Percentiles rank a stretch among this genome's conserved stretches.
Evolutionary conservation across 2,329 filamentous ascomycete species (phyloP).

Genomic region (Talaromyces pinophilus): DNA sequence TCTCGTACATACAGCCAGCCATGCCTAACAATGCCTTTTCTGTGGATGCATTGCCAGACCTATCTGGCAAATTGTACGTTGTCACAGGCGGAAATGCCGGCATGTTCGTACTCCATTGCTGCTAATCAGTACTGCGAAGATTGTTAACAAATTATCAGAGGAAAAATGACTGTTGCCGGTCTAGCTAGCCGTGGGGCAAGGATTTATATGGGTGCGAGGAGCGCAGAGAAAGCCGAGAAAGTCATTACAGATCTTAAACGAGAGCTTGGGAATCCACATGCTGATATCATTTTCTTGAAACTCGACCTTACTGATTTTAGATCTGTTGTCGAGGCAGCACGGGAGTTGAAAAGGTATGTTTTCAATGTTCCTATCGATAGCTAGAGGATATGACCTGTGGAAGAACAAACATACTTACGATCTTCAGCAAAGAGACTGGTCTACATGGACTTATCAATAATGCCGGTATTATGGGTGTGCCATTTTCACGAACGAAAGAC

Average conservation of each 20-base stretch:
- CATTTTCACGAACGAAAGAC: slow-evolving; percentile 38
- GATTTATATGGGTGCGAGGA: not conserved
- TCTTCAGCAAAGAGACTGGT: slow-evolving; percentile 33
- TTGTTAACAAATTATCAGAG: not conserved
- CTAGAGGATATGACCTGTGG: not conserved
- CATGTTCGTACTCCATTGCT: not conserved
- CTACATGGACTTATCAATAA: slow-evolving; percentile 37
- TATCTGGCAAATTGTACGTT: not conserved
- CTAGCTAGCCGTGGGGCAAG: not conserved
- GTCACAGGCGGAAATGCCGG: slow-evolving; percentile 15
- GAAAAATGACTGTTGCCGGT: not conserved
- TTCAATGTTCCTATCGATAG: not conserved
- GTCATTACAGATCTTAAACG: slow-evolving; percentile 25
- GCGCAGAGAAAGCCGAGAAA: not conserved
- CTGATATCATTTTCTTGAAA: slow-evolving; percentile 27
- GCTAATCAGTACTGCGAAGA: not conserved
- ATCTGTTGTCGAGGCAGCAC: slow-evolving; percentile 36
- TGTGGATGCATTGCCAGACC: slow-evolving; percentile 7
- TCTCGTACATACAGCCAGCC: not conserved
- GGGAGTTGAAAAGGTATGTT: slow-evolving; percentile 17
- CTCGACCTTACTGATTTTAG: slow-evolving; percentile 26
- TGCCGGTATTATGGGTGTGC: slow-evolving; percentile 31
- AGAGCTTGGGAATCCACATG: slow-evolving; percentile 30
- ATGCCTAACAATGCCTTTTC: not conserved
- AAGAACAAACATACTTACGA: slow-evolving; percentile 3